Base-by-base conservation (phyloP, 768 basidiomycete genomes). In the Rhodocollybia butyracea region DNA sequence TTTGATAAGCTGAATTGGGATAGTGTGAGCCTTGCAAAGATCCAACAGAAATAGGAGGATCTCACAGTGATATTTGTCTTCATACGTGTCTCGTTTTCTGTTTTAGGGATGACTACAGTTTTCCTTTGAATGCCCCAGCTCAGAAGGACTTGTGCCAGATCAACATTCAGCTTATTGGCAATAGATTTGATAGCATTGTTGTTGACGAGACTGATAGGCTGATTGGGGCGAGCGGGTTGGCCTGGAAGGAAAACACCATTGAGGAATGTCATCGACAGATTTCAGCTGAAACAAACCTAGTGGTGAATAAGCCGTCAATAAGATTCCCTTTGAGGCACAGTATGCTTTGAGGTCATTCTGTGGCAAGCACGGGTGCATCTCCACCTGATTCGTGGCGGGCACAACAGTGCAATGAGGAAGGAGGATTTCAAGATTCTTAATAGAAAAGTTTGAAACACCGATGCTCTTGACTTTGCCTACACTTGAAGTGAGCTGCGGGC, bases 51-150 rank as follows among this genome's bases (percentile, higher is more conserved):
- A 5, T 13, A 43, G 26, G 38, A 46, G 56, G 66, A 58, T 57
- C 64, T 26, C 59, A 77, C 76, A 5, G 68, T 66, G 40, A 77
- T 69, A 64, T 87, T 86, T 21, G 72, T 68, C 40, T 64, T 68
- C 68, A 84, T 72, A 11, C 84, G 73, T n/a, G 64, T 66, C 26
- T 63, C 60, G 55, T 79, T 61, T 65, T 81, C 79, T 36, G 74
- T 79, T 71, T 88, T 88, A 31, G 86, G 86, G 60, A 88, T 76
- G 51, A 85, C 77, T 21, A 78, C 73, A 32, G 84, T 77, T 5
- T 80, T 80, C 21, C 82, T 78, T 62, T 85, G 82, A 15, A 81
- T 80, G 5, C 78, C 81, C 87, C 87, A 88, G 59, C 81, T 74
- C 17, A 88, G 69, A 27, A 85, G 64, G 19, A 86, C 76, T 64